Percentiles rank a stretch among this genome's conserved stretches.
Conservation (phyloP, 176 grass and related monocot genomes). For the Tillandsia leiboldiana region DNA sequence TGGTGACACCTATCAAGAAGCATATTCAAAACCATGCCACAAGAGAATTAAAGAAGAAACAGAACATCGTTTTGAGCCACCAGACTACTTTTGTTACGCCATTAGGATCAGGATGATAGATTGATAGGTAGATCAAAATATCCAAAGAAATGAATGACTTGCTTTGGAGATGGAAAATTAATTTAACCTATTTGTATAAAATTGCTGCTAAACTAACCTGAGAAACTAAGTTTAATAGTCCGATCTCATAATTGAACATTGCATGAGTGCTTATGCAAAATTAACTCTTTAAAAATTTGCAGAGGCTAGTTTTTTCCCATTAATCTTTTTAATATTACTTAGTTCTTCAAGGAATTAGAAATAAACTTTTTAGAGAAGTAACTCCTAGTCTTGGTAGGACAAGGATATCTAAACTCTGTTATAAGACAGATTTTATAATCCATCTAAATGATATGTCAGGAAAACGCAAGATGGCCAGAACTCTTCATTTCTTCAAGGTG, state of each 20-base stretch:
- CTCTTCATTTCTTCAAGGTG: neutral
- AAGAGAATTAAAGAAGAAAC: conserved; percentile 1
- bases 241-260: neutral
- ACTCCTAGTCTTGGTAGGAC: neutral
- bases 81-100: neutral
- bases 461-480: neutral
- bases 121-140: neutral
- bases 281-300: neutral
- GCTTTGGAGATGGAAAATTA: neutral
- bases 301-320: neutral
- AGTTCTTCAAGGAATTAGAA: neutral
- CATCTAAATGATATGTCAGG: neutral
- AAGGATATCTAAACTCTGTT: neutral
- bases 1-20: conserved; percentile 75
- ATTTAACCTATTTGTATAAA: neutral
- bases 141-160: neutral
- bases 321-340: neutral
- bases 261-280: neutral
- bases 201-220: neutral
- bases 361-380: neutral
- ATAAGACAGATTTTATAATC: neutral
- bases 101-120: neutral
- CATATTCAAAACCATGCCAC: conserved; percentile 31
- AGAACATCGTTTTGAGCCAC: neutral
- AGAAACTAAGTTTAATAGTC: neutral